These are phyloP conservation scores for Naegleria lovaniensis DNA, from an alignment of 208 protist genomes.

Conservation along the genomic window DNA sequence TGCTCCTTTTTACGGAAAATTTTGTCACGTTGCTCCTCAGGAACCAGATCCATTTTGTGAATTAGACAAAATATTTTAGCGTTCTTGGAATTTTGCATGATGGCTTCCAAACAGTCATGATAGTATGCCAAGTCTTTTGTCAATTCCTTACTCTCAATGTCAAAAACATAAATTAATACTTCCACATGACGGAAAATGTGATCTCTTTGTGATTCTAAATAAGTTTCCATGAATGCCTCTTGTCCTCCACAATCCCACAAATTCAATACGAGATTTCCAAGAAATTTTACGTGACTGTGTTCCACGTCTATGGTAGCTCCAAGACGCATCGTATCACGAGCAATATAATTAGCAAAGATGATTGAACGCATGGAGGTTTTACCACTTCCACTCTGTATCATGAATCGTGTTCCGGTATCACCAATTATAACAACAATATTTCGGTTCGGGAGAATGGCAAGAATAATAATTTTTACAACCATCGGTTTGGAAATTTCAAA, in stretches of 20 bases:
- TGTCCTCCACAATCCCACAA: conserved; percentile 98
- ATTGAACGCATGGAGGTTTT: conserved; percentile 99
- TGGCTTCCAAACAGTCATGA: conserved; percentile 82
- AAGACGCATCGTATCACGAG: conserved; percentile 79
- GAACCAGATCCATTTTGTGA: conserved; percentile 97
- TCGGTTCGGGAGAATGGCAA: not conserved
- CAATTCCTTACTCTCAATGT: conserved; percentile 68
- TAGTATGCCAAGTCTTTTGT: conserved; percentile 89
- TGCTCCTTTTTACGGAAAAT: conserved; percentile 49
- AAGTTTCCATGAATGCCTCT: conserved; percentile 91
- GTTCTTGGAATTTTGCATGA: conserved; percentile 87
- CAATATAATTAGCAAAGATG: conserved; percentile 98
- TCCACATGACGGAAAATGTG: conserved; percentile 97
- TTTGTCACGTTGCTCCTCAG: conserved; percentile 38
- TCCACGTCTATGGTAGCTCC: conserved; percentile 93
- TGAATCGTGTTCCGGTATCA: conserved; percentile 32
- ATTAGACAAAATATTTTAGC: conserved; percentile 95
- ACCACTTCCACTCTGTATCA: conserved; percentile 53
- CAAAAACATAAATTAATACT: conserved; percentile 98
- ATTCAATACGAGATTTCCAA: conserved; percentile 97
- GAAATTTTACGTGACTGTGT: conserved; percentile 93
- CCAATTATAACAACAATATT: conserved; percentile 32
- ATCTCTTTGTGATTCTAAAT: conserved; percentile 91
- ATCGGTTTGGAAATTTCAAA: no score
- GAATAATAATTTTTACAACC: no score